A percentile compares a stretch with the other conserved stretches of the same genome.
phyloP scores from a whole-genome alignment of 164 flowering plant species.

The grape (Vitis vinifera) region ASM3070453v1 NC_081811.1:3575501-3576000 shows the following conservation, averaged over 20 bases:
- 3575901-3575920: too few relatives aligned
- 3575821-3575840: too few relatives aligned
- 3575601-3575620: constrained; percentile 18
- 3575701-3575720: background rate
- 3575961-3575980: too few relatives aligned
- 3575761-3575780: background rate
- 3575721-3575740: too few relatives aligned
- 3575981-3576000: too few relatives aligned
- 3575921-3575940: too few relatives aligned
- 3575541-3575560: constrained; percentile 69
- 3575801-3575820: background rate
- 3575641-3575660: constrained; percentile 71
- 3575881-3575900: too few relatives aligned
- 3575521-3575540: constrained; percentile 65
- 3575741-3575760: background rate
- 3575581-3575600: constrained; percentile 30
- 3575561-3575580: constrained; percentile 79
- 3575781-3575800: background rate
- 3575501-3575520: constrained; percentile 43
- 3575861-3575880: too few relatives aligned
- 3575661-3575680: constrained; percentile 71
- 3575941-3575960: too few relatives aligned
- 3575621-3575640: constrained; percentile 33
- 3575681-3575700: constrained; percentile 31
- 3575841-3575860: too few relatives aligned